Evolutionary conservation across 1,284 basidiomycete genomes (phyloP).

Genomic region (Trichosporon inkin): DNA sequence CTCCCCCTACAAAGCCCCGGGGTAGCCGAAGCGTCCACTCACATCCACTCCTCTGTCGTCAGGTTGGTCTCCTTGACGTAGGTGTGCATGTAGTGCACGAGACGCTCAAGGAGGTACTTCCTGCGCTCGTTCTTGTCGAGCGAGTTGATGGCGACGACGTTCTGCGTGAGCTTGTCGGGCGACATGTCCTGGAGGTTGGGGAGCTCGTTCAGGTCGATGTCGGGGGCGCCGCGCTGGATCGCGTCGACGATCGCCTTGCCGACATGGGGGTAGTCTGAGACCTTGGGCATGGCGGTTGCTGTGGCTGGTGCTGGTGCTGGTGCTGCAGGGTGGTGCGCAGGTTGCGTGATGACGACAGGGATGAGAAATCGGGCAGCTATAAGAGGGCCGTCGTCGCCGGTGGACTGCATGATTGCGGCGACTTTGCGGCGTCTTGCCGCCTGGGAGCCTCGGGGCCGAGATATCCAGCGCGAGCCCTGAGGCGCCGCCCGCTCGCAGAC

Average conservation of each 20-base stretch:
- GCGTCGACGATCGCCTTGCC: constrained; percentile 26
- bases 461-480: not conserved
- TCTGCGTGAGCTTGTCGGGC: constrained; percentile 59
- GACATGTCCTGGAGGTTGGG: constrained; percentile 51
- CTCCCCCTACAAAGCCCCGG: no score
- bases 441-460: not conserved
- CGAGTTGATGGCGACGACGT: constrained; percentile 55
- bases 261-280: constrained; percentile 22
- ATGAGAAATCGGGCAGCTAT: not conserved
- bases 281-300: constrained; percentile 17
- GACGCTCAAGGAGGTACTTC: constrained; percentile 55
- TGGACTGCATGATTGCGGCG: not conserved
- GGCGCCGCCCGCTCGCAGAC: not conserved
- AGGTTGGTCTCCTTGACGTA: constrained; percentile 68
- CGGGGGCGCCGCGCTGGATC: constrained; percentile 24
- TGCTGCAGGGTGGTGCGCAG: not conserved
- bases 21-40: constrained; percentile 17
- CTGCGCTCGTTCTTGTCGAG: constrained; percentile 54
- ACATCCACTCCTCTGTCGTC: constrained; percentile 81
- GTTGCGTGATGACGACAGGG: not conserved
- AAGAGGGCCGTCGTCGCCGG: not conserved
- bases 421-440: constrained; percentile 2
- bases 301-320: not conserved
- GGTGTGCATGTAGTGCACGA: constrained; percentile 63
- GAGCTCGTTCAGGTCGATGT: constrained; percentile 46